These are phyloP conservation scores for Ogataea corticis DNA, from an alignment of 805 yeast species.

Conservation along the genomic window DNA sequence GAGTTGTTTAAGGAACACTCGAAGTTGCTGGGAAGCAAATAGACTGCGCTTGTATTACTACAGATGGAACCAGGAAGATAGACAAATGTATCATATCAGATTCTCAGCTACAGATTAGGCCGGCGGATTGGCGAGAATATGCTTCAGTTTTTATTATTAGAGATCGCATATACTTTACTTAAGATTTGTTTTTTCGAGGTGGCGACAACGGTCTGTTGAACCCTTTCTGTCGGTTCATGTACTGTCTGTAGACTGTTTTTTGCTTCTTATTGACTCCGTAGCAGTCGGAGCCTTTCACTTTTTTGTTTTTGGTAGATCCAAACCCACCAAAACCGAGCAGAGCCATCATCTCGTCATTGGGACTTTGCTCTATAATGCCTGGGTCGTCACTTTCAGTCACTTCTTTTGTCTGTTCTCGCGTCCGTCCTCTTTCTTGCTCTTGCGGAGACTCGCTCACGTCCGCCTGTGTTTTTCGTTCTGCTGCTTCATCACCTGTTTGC, in stretches of 20 bases:
- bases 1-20: slow-evolving; percentile 53
- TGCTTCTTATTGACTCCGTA: slow-evolving; percentile 40
- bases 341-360: slow-evolving; percentile 36
- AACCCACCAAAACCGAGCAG: slow-evolving; percentile 63
- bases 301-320: slow-evolving; percentile 56
- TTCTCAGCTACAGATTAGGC: not conserved
- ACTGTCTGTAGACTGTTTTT: slow-evolving; percentile 54
- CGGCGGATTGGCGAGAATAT: not conserved
- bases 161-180: not conserved
- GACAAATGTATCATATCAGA: too few relatives aligned
- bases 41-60: too few relatives aligned
- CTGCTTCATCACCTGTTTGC: too few relatives aligned
- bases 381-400: not conserved
- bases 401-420: not conserved
- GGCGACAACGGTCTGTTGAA: slow-evolving; percentile 59
- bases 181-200: slow-evolving; percentile 25
- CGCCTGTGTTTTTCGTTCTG: not conserved
- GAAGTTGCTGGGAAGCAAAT: slow-evolving; percentile 30
- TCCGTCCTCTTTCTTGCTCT: slow-evolving; percentile 14
- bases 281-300: slow-evolving; percentile 50
- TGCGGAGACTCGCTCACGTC: not conserved
- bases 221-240: slow-evolving; percentile 58
- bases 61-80: too few relatives aligned
- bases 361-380: slow-evolving; percentile 3
- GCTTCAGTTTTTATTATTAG: too few relatives aligned